Base-by-base conservation (phyloP, 106 monocot genomes). In the Dioscorea alata region DNA sequence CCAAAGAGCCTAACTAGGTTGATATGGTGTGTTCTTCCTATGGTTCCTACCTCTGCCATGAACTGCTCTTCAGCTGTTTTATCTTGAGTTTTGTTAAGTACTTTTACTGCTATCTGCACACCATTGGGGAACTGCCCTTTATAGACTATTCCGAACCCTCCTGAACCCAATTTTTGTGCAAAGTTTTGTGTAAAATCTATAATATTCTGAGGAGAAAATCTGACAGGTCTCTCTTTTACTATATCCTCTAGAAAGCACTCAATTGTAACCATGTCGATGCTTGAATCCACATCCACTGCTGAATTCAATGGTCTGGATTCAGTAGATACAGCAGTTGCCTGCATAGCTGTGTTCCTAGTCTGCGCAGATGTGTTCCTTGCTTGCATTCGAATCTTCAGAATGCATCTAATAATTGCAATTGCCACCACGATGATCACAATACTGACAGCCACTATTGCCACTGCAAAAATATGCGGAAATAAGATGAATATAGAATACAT, bases 1-100 rank as follows among this genome's bases (percentile, higher is more conserved):
- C 79, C 74, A 18, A 65, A 79, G 50, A 79, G 79, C 57, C 69
- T 68, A 19, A 79, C 79, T 2, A 79, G 34, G 22, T 79, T 61
- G 48, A 74, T 48, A 49, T 79, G 74, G 34, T 69, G 33, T 8
- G 79, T 69, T 28, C 74, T 61, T 9, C 64, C 74, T 3, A 74
- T 74, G 4, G 79, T 64, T 8, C 56, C 64, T 12, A 79, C 49
- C 23, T 79, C 79, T 14, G 73, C 74, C 69, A 69, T 74, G 64
- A 79, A 79, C 59, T 79, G 74, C 57, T 74, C 64, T 35, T 79
- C 74, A 2, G 57, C 79, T 48, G 21, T 68, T 69, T 59, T 74
- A 1, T 69, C 69, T 25, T 57, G 34, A 13, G 34, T 57, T 42
- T 23, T 50, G 8, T 64, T 28, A 14, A 79, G 73, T 18, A 74